Conservation (phyloP, 169 alveolate genomes). For the Toxoplasma gondii region DNA sequence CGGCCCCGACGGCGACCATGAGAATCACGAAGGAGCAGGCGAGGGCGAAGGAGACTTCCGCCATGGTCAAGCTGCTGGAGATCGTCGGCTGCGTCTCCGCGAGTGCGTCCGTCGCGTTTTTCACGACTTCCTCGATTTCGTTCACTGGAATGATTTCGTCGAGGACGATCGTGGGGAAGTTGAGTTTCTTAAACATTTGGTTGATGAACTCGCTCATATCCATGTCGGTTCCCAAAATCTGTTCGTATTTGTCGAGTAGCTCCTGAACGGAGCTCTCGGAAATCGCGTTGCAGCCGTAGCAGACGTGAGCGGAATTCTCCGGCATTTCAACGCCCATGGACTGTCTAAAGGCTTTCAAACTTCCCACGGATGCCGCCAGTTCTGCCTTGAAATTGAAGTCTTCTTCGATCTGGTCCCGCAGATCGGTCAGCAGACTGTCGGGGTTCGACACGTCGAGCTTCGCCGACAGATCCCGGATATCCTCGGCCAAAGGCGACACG, state of each 20-base stretch:
- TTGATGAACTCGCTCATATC: not conserved
- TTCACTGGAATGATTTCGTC: slow-evolving; percentile 19
- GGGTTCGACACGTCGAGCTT: slow-evolving; percentile 6
- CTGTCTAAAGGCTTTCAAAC: not conserved
- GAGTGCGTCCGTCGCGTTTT: slow-evolving; percentile 16
- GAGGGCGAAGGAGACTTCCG: not conserved
- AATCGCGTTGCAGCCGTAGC: slow-evolving; percentile 8
- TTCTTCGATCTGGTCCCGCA: not conserved
- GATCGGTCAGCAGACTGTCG: not conserved
- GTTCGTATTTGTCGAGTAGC: not conserved
- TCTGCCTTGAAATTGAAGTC: not conserved
- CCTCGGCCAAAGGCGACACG: not conserved
- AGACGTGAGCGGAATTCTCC: not conserved
- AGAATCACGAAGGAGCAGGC: slow-evolving; percentile 26
- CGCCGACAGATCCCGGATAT: not conserved
- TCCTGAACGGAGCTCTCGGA: not conserved
- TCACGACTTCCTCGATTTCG: not conserved
- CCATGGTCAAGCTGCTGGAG: not conserved
- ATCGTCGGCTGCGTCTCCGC: slow-evolving; percentile 18
- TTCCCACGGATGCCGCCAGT: not conserved
- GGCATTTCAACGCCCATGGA: not conserved
- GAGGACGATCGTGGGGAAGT: slow-evolving; percentile 21
- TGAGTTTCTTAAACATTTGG: not conserved
- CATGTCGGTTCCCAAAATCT: not conserved
- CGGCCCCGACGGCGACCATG: not conserved